Evolutionary conservation across 1,139 yeast species (phyloP).

Genomic region (Candida tropicalis): DNA sequence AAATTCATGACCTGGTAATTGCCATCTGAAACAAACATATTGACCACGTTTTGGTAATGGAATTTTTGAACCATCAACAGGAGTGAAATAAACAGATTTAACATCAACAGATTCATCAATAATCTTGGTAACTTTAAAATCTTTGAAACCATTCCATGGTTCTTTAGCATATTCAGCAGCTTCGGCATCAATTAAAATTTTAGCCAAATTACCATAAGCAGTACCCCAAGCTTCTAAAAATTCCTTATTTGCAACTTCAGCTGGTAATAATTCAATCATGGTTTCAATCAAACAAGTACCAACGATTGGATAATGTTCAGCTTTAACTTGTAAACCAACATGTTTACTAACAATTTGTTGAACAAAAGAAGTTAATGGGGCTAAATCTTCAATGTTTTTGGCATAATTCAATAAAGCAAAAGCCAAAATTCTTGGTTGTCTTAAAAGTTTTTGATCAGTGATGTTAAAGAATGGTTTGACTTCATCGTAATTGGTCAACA

Average conservation of each 20-base stretch:
- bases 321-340: conserved; percentile 60
- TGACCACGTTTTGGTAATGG: conserved; percentile 56
- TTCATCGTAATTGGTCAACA: conserved; percentile 56
- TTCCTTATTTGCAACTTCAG: conserved; percentile 55
- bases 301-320: conserved; percentile 69
- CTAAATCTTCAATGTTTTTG: conserved; percentile 60
- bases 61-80: conserved; percentile 43
- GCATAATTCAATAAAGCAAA: conserved; percentile 65
- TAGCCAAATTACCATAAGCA: conserved; percentile 68
- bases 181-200: conserved; percentile 61
- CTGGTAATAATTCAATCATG: conserved; percentile 57
- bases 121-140: conserved; percentile 48
- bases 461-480: conserved; percentile 63
- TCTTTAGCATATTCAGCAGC: conserved; percentile 43
- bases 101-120: conserved; percentile 50
- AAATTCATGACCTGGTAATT: conserved; percentile 28
- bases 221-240: conserved; percentile 66
- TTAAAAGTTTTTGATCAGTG: conserved; percentile 55
- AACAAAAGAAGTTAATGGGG: conserved; percentile 56
- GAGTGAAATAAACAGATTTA: conserved; percentile 54
- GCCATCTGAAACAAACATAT: conserved; percentile 56
- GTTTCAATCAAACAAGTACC: conserved; percentile 58
- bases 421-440: conserved; percentile 69
- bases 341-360: conserved; percentile 66
- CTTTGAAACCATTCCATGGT: conserved; percentile 60